phyloP scores from a whole-genome alignment of 164 flowering plant species.

The Stephania japonica region DNA sequence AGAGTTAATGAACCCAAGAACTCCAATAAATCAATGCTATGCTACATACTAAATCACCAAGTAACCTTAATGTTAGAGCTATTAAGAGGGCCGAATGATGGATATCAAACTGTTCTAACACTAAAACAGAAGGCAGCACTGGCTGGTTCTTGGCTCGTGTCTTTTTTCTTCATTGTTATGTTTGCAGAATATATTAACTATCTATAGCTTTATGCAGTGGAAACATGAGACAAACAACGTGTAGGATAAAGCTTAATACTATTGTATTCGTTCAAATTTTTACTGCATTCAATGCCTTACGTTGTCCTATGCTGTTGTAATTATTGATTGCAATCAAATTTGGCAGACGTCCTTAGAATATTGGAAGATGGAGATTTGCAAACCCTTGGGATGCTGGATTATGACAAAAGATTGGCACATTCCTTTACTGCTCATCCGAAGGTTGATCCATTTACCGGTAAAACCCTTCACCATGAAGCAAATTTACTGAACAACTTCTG shows the following conservation, averaged over 20 bases:
- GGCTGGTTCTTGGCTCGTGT: no score
- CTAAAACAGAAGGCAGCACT: no score
- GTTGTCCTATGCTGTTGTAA: background rate
- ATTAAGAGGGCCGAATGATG: background rate
- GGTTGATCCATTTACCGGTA: conserved; percentile 91
- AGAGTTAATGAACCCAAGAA: no score
- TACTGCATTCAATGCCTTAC: background rate
- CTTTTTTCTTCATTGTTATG: background rate
- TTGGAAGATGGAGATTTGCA: conserved; percentile 97
- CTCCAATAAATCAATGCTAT: no score
- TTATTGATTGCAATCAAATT: background rate
- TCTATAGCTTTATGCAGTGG: background rate
- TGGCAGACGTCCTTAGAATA: conserved; percentile 74
- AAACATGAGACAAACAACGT: background rate
- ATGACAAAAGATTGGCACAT: conserved; percentile 87
- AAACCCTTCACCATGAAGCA: conserved; percentile 5
- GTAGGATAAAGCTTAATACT: background rate
- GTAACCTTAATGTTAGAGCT: background rate
- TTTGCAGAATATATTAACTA: background rate
- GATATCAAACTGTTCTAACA: background rate
- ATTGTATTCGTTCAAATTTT: background rate
- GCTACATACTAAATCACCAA: no score
- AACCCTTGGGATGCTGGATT: conserved; percentile 89
- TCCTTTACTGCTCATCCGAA: conserved; percentile 98
- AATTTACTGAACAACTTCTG: background rate